Evolutionary conservation across 495 filamentous ascomycete genomes (phyloP).

Genomic region (Penicillium roqueforti): DNA sequence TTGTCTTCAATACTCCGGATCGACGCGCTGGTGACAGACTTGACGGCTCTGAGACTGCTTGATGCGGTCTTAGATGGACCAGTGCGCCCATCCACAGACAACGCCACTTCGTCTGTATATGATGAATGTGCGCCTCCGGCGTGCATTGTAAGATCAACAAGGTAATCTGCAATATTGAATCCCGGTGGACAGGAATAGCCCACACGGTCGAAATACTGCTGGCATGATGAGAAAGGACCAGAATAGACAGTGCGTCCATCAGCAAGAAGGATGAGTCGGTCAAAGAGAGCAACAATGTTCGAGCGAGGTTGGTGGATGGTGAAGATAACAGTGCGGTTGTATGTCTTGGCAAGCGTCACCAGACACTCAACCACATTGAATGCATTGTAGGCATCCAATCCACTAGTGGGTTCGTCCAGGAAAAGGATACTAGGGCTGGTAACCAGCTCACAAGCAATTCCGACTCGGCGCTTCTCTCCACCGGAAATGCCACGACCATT

Average conservation of each 20-base stretch:
- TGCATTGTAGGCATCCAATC: constrained; percentile 91
- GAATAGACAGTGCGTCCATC: constrained; percentile 90
- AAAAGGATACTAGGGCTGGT: constrained; percentile 97
- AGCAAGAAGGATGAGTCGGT: constrained; percentile 84
- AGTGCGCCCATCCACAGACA: constrained; percentile 34
- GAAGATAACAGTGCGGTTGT: constrained; percentile 94
- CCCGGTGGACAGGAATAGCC: constrained; percentile 91
- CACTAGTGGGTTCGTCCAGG: constrained; percentile 94
- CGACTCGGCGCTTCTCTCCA: constrained; percentile 92
- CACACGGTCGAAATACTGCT: constrained; percentile 85
- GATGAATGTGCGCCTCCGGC: constrained; percentile 58
- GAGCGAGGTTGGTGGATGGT: constrained; percentile 99
- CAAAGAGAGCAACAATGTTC: constrained; percentile 99
- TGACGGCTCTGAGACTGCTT: constrained; percentile 84
- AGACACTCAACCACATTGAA: constrained; percentile 97
- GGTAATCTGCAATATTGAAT: constrained; percentile 97
- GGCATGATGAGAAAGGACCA: constrained; percentile 82
- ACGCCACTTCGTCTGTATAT: constrained; percentile 54
- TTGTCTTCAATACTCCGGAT: constrained; percentile 57
- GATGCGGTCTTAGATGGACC: constrained; percentile 65
- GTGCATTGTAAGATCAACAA: constrained; percentile 98
- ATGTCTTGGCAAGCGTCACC: constrained; percentile 89
- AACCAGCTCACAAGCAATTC: constrained; percentile 95
- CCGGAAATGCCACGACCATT: constrained; percentile 93
- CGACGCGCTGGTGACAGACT: constrained; percentile 80